Evolutionary conservation across 106 monocot species (phyloP).

Genomic region (Iris macrosiphon): DNA sequence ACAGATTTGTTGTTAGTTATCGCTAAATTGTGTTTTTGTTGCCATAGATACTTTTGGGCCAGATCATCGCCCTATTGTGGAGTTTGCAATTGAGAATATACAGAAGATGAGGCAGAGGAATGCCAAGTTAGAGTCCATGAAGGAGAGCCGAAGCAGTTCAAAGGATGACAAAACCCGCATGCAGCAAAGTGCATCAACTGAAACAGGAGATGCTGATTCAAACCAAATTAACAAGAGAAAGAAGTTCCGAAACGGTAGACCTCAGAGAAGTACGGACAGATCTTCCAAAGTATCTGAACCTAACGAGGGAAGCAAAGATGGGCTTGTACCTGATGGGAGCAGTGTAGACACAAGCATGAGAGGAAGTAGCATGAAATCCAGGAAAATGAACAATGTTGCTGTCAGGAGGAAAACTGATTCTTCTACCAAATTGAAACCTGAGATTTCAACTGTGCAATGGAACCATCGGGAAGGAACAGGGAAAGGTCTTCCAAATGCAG

Average conservation of each 20-base stretch:
- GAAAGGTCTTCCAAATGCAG: neutral
- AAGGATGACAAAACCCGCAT: constrained; percentile 5
- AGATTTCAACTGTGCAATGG: neutral
- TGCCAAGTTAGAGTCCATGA: constrained; percentile 19
- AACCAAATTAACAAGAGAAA: constrained; percentile 2
- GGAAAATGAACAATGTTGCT: constrained; percentile 3
- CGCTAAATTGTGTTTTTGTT: no score
- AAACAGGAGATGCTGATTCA: neutral
- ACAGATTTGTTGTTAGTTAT: no score
- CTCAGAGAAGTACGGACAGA: constrained; percentile 10
- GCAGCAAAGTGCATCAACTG: constrained; percentile 8
- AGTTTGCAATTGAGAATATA: constrained; percentile 85
- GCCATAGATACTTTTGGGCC: constrained; percentile 70
- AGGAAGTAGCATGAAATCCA: neutral
- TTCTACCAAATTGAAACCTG: constrained; percentile 3
- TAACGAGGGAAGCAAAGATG: constrained; percentile 7
- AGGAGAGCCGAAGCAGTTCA: constrained; percentile 20
- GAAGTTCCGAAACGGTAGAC: constrained; percentile 13
- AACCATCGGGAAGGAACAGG: neutral
- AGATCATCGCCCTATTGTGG: constrained; percentile 86
- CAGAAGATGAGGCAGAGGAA: constrained; percentile 62
- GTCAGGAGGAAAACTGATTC: constrained; percentile 14
- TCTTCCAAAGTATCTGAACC: constrained; percentile 9
- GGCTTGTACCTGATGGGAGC: neutral
- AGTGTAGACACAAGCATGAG: neutral